A percentile compares a stretch with the other conserved stretches of the same genome.
Evolutionary conservation across 305 asterid genomes (phyloP).

Genomic region (Stenogyne calaminthoides): DNA sequence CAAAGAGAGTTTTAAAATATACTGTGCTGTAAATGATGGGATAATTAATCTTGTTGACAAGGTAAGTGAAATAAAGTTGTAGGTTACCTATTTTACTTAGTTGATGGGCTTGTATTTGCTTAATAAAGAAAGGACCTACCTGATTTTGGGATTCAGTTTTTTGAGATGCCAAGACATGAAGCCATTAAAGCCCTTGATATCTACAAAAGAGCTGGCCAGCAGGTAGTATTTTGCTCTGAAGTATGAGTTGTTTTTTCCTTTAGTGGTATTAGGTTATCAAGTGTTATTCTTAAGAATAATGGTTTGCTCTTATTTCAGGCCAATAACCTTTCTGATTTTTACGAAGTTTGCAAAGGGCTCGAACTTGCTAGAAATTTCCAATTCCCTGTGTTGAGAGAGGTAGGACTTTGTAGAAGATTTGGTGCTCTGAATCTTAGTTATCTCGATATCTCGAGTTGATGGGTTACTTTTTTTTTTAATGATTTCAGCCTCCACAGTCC

Average conservation of each 20-base stretch:
- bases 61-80: constrained; percentile 49
- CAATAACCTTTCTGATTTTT: constrained; percentile 83
- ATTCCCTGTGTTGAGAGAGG: constrained; percentile 94
- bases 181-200: constrained; percentile 92
- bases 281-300: constrained; percentile 10
- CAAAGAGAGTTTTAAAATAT: constrained; percentile 97
- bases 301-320: constrained; percentile 58
- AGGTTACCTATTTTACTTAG: constrained; percentile 4
- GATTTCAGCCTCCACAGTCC: constrained; percentile 64
- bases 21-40: constrained; percentile 96
- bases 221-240: constrained; percentile 52
- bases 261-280: constrained; percentile 2
- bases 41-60: constrained; percentile 96
- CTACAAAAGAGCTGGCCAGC: constrained; percentile 98
- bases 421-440: neutral
- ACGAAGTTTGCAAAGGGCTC: constrained; percentile 92
- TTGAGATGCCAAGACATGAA: constrained; percentile 99
- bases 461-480: neutral
- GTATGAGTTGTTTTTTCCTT: constrained; percentile 8
- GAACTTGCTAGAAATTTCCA: constrained; percentile 98
- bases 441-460: neutral
- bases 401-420: constrained; percentile 31
- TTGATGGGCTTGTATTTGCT: constrained; percentile 21
- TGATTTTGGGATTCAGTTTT: constrained; percentile 63
- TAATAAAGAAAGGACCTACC: constrained; percentile 26